Conservation (phyloP, 2,329 filamentous ascomycete species). For the Phialophora verrucosa region DNA sequence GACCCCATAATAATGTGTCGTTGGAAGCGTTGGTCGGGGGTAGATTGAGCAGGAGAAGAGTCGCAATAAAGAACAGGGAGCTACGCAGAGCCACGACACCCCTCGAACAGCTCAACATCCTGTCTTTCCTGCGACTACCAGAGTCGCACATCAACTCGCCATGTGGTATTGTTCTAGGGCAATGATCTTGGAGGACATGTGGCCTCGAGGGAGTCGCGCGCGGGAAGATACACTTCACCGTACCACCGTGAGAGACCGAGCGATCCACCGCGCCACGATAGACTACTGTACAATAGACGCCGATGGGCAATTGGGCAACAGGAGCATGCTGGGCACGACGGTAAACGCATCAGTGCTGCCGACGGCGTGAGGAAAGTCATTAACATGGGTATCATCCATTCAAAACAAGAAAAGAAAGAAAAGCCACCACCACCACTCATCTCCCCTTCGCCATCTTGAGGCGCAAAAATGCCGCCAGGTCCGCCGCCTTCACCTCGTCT, state of each 20-base stretch:
- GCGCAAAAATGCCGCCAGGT: slow-evolving; percentile 76
- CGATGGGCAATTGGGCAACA: not conserved
- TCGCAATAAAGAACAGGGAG: slow-evolving; percentile 4
- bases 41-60: slow-evolving; percentile 23
- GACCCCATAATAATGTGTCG: slow-evolving; percentile 90
- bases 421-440: slow-evolving; percentile 16
- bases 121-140: slow-evolving; percentile 20
- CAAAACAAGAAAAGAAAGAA: not conserved
- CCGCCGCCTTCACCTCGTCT: slow-evolving; percentile 76
- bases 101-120: slow-evolving; percentile 28
- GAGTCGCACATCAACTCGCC: slow-evolving; percentile 17
- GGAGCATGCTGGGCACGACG: not conserved
- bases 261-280: not conserved
- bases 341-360: not conserved
- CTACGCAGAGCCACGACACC: slow-evolving; percentile 5
- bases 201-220: slow-evolving; percentile 8
- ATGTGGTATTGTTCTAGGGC: not conserved
- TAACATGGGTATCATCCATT: slow-evolving; percentile 15
- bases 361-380: not conserved
- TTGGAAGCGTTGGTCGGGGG: slow-evolving; percentile 57
- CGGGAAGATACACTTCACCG: not conserved
- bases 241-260: not conserved
- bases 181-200: slow-evolving; percentile 15
- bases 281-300: not conserved
- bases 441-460: slow-evolving; percentile 32